Base-by-base conservation (phyloP, 805 yeast genomes). In the Candida koratica region DNA sequence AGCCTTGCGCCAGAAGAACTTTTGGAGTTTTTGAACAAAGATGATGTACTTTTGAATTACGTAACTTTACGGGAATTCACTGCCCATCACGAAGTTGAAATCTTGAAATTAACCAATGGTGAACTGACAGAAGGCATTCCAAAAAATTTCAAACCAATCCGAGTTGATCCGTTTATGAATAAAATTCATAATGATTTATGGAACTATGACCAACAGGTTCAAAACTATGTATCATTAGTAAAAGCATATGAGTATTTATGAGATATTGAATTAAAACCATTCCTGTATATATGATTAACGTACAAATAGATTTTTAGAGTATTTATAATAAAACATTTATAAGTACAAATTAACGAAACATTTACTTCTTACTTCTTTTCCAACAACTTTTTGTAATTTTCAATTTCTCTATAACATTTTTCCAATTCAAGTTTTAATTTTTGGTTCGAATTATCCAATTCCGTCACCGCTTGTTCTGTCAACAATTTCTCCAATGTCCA, bases 401-500 rank as follows among this genome's bases (percentile, higher is more conserved):
- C 96, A 38, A 84, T 80, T 55, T 89, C 97, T 48, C 95, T 74
- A 70, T 90, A 90, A 11, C 96, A 94, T 54, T 86, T 80, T 48
- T 86, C 95, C 51, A 90, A 73, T 63, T 89, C 97, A 37, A 72
- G 74, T 64, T 87, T 88, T 57, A 90, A 73, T 61, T 86, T 84
- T 52, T 87, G 95, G 64, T 89, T 90, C 10, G 88, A 78, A 27
- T 84, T 79, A 36, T 84, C 76, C 48, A 90, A 73, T 60, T 89
- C 96, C 44, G 83, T 77, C 35, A 88, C 82, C 9, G 90, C 88
- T 63, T 90, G 97, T 58, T 89, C 97, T 24, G 90, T 82, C 45
- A 88, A 71, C 44, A 93, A 72, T 64, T 90, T 90, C 60, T 90
- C 97, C 53, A 90, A 71, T 5, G 97, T 89, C 86, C 95, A 86